Evolutionary conservation across 1,139 yeast species (phyloP), one percentile per base, ranked within the genome.

Genomic region (Yamadazyma blattariae): DNA sequence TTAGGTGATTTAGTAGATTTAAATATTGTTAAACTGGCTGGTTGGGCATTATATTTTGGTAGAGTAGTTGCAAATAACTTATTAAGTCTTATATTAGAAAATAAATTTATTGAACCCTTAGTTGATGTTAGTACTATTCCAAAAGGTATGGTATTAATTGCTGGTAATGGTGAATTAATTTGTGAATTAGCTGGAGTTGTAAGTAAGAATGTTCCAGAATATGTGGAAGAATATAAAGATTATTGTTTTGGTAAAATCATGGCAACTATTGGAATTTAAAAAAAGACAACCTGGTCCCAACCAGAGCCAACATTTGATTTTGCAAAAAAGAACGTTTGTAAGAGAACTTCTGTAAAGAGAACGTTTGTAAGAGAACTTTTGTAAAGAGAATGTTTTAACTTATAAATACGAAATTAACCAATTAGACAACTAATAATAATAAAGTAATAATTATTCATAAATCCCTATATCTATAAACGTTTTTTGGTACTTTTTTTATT

Each of bases 41-140:
- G 74, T 0, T 69, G 74, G 74, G 74, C 74, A 5, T 56, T 66
- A 51, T 67, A 63, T 43, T 66, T 64, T 63, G 74, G 74, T 2
- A 46, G 71, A 30, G 64, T 57, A 38, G 63, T 55, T 2, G 72
- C 74, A n/a, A 61, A 64, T 41, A 69, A 69, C 37, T 48, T 68
- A 25, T 51, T 58, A 18, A 54, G 61, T 34, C 39, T 58, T 21
- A 50, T 65, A 2, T 50, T 61, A 34, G 64, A 64, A 17, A 49
- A 49, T 13, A 42, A 50, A 30, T 46, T 67, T 30, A 57, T 59
- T 18, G 73, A 68, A 43, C 59, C 64, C 1, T 52, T 61, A 38
- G 67, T 70, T 1, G 68, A 65, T 35, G 44, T 64, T 14, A 41
- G 51, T 4, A 44, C 41, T 12, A 59, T 67, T 50, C 73, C 72